Base-by-base conservation (phyloP, 306 rosid genomes). In the Citrullus mucosospermus region DNA sequence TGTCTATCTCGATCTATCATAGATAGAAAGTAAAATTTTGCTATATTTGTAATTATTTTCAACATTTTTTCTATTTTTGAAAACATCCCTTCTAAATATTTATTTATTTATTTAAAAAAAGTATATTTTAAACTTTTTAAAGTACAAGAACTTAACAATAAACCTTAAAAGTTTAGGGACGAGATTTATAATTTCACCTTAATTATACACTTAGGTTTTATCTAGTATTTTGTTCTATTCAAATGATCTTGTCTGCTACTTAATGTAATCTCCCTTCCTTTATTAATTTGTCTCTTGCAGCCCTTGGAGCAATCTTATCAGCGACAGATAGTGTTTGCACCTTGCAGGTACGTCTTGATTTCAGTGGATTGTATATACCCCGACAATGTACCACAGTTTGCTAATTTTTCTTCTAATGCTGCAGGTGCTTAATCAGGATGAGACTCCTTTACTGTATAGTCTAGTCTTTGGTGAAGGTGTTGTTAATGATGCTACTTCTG, bases 401-500 rank as follows among this genome's bases (percentile, higher is more conserved):
- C 39, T 65, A 20, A 74, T 54, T 78, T 66, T 83, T 28, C 32
- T 61, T 81, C 32, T 82, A 50, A 79, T 84, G 72, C 79, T 78
- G 76, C 85, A 90, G 92, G 91, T 88, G 66, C 92, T 90, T 75
- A 82, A 85, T 86, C 91, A 90, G 85, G 91, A 90, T 22, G 96
- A 90, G 85, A 90, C 91, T 13, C 96, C 96, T 34, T 83, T 83
- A 20, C 82, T 90, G 16, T 90, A 90, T 79, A 87, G 92, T 87
- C 81, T 90, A 74, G 90, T 88, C 78, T 88, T 90, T 43, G 92
- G 96, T 25, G 92, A 90, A 86, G 96, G 91, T 11, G 96, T 90
- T 50, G 91, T 88, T 17, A 90, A 90, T 55, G 96, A 88, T 87
- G 96, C 96, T 30, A 87, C 91, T 41, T 87, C 96, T 46, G 88